Base-by-base conservation (phyloP, 106 monocot genomes). In the Chionographis japonica region DNA sequence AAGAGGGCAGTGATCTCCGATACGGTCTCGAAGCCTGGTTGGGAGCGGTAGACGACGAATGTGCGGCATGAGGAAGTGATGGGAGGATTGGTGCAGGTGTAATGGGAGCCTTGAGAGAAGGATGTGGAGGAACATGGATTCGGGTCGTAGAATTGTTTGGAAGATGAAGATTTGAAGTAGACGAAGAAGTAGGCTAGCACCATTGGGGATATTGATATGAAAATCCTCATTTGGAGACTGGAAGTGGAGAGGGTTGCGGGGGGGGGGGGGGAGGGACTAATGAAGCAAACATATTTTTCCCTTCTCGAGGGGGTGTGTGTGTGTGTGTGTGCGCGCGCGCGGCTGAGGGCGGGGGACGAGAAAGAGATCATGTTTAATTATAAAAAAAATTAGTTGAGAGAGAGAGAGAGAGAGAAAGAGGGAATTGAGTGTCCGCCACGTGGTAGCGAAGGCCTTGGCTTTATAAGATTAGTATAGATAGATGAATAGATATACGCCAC, bases 11-110 rank as follows among this genome's bases (percentile, higher is more conserved):
- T 11, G 13, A 78, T 78, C 5, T 15, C 12, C 11, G 71, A 65
- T 6, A 61, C 38, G 37, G 58, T 60, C 41, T 78, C 66, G 66
- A 78, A 63, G 17, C 66, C 66, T 52, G 15, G 27, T 8, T 39
- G 53, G 3, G 78, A 61, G 55, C 78, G 52, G 72, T 73, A 79
- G 62, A 79, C 67, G 41, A 73, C 27, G 61, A 36, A 79, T 12
- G 78, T 72, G 4, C 50, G 16, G 61, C 78, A 79, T 42, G 68
- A 51, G 8, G 19, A 3, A 39, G n/a, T 42, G 14, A 60, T 16
- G 8, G 4, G 12, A 58, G 16, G 18, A 20, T 17, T 14, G 1
- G 12, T 37, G 62, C 75, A 76, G 2, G 54, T 58, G 68, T 76
- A 76, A 1, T 42, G 52, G 13, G 68, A 68, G 12, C 59, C 59